These are phyloP conservation scores for Bassia scoparia DNA, from an alignment of 148 eudicot species.

Conservation along the genomic window DNA sequence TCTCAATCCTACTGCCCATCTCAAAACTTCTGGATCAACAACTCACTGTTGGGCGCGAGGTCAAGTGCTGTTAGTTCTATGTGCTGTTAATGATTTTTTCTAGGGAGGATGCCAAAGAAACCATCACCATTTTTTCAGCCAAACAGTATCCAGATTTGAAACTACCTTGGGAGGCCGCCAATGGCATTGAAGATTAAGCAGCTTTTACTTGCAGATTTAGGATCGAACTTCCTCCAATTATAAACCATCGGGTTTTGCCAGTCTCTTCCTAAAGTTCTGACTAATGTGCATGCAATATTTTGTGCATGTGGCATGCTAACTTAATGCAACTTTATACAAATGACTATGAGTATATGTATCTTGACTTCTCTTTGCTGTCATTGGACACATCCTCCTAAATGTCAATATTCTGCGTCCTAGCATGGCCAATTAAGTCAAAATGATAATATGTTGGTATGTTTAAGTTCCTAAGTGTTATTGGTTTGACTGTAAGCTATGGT, in stretches of 20 bases:
- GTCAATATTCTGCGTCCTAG: background rate
- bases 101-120: slow-evolving; percentile 77
- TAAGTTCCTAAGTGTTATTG: no score
- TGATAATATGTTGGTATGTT: background rate
- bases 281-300: slow-evolving; percentile 91
- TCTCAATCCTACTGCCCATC: slow-evolving; percentile 46
- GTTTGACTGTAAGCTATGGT: no score
- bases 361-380: background rate
- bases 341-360: background rate
- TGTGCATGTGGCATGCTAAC: slow-evolving; percentile 97
- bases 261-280: slow-evolving; percentile 89
- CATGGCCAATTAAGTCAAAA: background rate
- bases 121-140: slow-evolving; percentile 80
- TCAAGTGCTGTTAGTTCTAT: slow-evolving; percentile 46
- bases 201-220: slow-evolving; percentile 61
- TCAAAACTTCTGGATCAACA: slow-evolving; percentile 53
- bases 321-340: slow-evolving; percentile 28
- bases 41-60: slow-evolving; percentile 28
- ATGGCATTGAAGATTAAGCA: slow-evolving; percentile 94
- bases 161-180: slow-evolving; percentile 71
- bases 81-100: slow-evolving; percentile 72
- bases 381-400: slow-evolving; percentile 1
- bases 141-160: slow-evolving; percentile 84
- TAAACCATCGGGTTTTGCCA: slow-evolving; percentile 64
- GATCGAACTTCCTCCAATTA: slow-evolving; percentile 47